Conservation (phyloP, 306 rosid genomes). For the Prinsepia uniflora region DNA sequence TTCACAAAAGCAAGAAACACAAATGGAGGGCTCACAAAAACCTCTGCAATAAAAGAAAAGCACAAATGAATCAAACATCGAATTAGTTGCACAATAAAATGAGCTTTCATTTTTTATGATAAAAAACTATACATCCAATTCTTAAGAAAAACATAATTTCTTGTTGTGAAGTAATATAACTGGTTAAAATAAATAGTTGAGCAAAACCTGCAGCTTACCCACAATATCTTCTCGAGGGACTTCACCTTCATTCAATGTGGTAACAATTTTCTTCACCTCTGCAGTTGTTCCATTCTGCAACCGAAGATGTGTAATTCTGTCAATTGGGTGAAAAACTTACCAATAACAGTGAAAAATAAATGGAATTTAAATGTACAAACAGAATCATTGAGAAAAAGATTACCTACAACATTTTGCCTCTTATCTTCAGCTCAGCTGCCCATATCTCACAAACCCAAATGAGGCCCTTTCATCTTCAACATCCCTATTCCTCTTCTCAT, state of each 20-base stretch:
- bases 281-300: slow-evolving; percentile 72
- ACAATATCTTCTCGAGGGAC: slow-evolving; percentile 79
- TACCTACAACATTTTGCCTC: slow-evolving; percentile 73
- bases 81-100: neutral
- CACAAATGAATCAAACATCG: neutral
- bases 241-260: slow-evolving; percentile 61
- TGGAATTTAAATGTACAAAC: neutral
- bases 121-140: neutral
- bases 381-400: neutral
- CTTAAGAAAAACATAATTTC: neutral
- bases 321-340: neutral
- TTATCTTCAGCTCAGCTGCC: slow-evolving; percentile 44
- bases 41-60: slow-evolving; percentile 50
- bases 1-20: slow-evolving; percentile 69
- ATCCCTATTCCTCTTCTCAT: slow-evolving; percentile 18
- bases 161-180: neutral
- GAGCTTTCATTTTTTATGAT: neutral
- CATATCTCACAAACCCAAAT: slow-evolving; percentile 34
- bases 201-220: slow-evolving; percentile 44
- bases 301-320: neutral
- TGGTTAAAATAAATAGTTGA: neutral
- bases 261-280: slow-evolving; percentile 80
- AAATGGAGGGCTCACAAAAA: slow-evolving; percentile 88
- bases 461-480: slow-evolving; percentile 17
- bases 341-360: slow-evolving; percentile 14